Evolutionary conservation across 176 grass and related monocot genomes (phyloP).

Genomic region (Oryza nivara): DNA sequence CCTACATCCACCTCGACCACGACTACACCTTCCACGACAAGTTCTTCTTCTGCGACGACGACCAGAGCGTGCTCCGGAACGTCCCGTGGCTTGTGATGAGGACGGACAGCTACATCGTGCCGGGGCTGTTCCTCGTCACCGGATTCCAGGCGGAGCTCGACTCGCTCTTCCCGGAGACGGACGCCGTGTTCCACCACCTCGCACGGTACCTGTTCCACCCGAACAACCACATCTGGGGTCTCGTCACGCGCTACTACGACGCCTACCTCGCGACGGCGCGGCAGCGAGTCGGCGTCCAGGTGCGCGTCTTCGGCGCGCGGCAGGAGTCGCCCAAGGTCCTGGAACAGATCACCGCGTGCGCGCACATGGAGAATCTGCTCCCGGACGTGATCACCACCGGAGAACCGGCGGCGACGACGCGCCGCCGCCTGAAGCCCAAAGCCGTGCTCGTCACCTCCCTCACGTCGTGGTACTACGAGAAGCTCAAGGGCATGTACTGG

Average conservation of each 20-base stretch:
- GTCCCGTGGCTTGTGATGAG: conserved; percentile 57
- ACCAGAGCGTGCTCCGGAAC: conserved; percentile 48
- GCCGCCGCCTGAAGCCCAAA: neutral
- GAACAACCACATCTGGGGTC: conserved; percentile 63
- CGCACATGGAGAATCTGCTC: conserved; percentile 27
- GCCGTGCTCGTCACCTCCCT: conserved; percentile 47
- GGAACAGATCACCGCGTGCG: conserved; percentile 46
- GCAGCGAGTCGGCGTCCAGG: conserved; percentile 48
- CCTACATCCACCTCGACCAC: conserved; percentile 52
- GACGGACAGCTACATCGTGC: conserved; percentile 66
- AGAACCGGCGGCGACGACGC: neutral
- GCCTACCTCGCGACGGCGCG: conserved; percentile 45
- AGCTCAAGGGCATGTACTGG: conserved; percentile 42
- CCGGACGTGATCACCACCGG: neutral
- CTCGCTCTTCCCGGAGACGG: conserved; percentile 53
- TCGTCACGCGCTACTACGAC: conserved; percentile 59
- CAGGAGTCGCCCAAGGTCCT: conserved; percentile 22
- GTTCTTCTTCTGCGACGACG: conserved; percentile 56
- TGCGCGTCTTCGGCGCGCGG: conserved; percentile 36
- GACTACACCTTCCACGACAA: conserved; percentile 6
- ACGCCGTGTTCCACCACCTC: conserved; percentile 60
- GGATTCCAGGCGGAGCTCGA: conserved; percentile 47
- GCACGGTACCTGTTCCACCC: conserved; percentile 65
- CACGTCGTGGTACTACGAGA: conserved; percentile 41
- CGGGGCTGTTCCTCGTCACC: conserved; percentile 51